These are phyloP conservation scores for Candida quercuum DNA, from an alignment of 805 yeast species.

Conservation along the genomic window DNA sequence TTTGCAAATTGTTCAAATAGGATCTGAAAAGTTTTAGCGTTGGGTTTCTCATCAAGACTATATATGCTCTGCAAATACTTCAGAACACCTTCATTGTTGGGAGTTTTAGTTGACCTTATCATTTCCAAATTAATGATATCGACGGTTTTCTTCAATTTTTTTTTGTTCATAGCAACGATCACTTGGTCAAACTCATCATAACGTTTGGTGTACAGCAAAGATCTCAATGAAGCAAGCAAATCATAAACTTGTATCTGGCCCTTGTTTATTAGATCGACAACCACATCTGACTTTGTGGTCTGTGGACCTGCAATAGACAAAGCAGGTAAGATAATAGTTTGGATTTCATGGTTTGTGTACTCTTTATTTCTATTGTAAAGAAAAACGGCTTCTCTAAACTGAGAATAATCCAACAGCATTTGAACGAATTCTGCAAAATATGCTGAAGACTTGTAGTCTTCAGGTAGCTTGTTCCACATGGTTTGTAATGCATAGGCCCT, in stretches of 20 bases:
- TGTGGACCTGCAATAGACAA: background rate
- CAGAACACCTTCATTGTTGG: background rate
- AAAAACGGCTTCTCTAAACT: background rate
- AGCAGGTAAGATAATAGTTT: background rate
- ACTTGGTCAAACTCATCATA: background rate
- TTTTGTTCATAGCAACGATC: background rate
- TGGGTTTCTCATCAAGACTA: slow-evolving; percentile 3
- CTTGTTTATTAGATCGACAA: background rate
- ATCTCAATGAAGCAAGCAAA: background rate
- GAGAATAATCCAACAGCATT: background rate
- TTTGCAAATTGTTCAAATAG: slow-evolving; percentile 16
- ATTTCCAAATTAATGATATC: background rate
- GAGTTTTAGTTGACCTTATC: background rate
- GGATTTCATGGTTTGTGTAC: background rate
- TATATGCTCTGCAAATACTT: background rate
- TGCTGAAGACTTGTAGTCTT: background rate
- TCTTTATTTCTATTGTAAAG: background rate
- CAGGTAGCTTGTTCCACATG: no score
- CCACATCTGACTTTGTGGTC: background rate
- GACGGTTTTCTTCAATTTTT: background rate
- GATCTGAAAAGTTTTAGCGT: slow-evolving; percentile 11
- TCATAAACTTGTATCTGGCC: background rate
- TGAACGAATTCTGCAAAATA: background rate
- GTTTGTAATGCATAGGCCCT: no score
- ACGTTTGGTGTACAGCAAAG: background rate